Conservation (phyloP, 345 rosid species). For the Acer negundo region DNA sequence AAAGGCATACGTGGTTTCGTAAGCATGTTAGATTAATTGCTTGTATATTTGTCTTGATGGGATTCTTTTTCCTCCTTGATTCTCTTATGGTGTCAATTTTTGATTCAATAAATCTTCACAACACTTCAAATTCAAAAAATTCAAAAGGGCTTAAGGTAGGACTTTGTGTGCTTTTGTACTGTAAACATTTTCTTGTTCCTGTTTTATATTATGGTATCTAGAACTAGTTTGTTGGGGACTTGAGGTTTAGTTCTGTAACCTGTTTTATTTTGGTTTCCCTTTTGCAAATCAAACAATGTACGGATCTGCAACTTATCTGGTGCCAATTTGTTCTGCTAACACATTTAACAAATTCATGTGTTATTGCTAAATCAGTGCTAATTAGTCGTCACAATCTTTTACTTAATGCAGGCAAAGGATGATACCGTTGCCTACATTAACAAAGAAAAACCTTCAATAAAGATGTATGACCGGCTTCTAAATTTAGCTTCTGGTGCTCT, state of each 20-base stretch:
- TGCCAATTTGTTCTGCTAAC: too few relatives aligned
- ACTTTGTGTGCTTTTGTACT: not conserved
- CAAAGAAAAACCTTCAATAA: slow-evolving; percentile 46
- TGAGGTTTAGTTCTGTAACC: too few relatives aligned
- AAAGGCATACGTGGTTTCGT: slow-evolving; percentile 57
- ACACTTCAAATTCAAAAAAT: slow-evolving; percentile 40
- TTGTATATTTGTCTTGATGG: slow-evolving; percentile 43
- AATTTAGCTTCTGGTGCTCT: slow-evolving; percentile 70
- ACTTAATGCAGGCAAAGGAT: slow-evolving; percentile 32
- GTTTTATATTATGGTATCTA: too few relatives aligned
- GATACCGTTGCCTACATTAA: slow-evolving; percentile 17
- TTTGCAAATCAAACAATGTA: too few relatives aligned
- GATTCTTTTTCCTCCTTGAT: slow-evolving; percentile 64
- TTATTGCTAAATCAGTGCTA: not conserved
- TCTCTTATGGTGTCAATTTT: slow-evolving; percentile 62
- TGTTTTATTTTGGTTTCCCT: too few relatives aligned
- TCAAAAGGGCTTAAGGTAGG: slow-evolving; percentile 51
- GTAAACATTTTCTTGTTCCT: not conserved
- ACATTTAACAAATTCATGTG: too few relatives aligned
- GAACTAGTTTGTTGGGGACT: too few relatives aligned
- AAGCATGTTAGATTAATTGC: slow-evolving; percentile 48
- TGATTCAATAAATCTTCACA: slow-evolving; percentile 43
- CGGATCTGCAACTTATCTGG: too few relatives aligned
- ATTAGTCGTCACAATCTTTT: slow-evolving; percentile 8
- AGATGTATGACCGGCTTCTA: slow-evolving; percentile 74